phyloP scores from a whole-genome alignment of 73 alveolate species.

The Uronychia binucleata region DNA sequence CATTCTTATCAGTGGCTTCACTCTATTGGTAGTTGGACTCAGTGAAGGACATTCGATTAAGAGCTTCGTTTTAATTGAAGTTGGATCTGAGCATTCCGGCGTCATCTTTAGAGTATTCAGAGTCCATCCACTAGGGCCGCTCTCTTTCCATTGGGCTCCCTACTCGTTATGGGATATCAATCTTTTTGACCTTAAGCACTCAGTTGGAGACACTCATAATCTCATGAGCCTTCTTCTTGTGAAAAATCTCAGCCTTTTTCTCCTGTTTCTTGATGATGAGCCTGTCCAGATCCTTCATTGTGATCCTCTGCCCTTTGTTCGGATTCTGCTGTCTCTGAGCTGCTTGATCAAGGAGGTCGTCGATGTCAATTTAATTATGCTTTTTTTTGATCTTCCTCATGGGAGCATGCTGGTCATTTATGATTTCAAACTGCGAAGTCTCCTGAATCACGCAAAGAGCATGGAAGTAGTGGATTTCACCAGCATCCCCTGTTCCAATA shows the following conservation, averaged over 20 bases:
- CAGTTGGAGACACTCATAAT: background rate
- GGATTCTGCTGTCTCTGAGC: background rate
- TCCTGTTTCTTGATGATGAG: background rate
- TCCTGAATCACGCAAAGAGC: background rate
- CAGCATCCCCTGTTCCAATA: background rate
- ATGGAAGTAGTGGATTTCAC: slow-evolving; percentile 2
- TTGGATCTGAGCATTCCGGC: no score
- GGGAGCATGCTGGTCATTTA: background rate
- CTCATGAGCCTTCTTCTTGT: background rate
- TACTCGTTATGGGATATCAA: background rate
- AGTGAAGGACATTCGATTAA: background rate
- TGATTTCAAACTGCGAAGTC: background rate
- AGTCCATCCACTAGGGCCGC: background rate
- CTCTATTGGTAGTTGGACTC: background rate
- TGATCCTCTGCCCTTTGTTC: background rate
- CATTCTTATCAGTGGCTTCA: no score
- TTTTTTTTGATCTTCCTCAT: no score
- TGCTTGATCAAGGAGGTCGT: background rate
- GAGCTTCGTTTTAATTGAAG: background rate
- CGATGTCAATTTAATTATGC: no score
- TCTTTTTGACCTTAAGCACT: background rate
- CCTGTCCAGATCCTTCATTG: background rate
- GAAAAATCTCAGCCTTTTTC: background rate
- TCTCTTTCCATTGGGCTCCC: background rate
- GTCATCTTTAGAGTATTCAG: background rate